phyloP scores from a whole-genome alignment of 306 rosid species.

The Cucumis melo region DNA sequence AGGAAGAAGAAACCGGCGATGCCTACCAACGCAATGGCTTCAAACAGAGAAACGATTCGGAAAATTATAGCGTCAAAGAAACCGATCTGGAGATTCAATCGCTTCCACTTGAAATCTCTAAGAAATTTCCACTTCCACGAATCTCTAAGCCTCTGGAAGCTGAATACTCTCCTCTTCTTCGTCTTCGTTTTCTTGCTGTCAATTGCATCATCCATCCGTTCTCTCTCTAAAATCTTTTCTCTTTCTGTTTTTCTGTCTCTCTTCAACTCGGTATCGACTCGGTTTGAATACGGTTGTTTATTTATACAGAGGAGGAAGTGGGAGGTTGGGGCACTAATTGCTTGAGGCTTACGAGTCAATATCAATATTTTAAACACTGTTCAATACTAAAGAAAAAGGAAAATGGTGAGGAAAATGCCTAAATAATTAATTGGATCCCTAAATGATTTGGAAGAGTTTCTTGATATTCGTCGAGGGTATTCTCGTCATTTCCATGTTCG shows the following conservation, averaged over 20 bases:
- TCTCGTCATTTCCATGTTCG: background rate
- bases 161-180: conserved; percentile 3
- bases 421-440: background rate
- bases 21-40: conserved; percentile 35
- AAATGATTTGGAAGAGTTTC: background rate
- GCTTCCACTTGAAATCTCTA: conserved; percentile 37
- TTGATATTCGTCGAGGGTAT: background rate
- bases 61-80: conserved; percentile 38
- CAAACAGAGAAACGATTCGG: conserved; percentile 37
- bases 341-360: background rate
- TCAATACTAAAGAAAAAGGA: background rate
- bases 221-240: background rate
- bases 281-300: background rate
- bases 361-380: background rate
- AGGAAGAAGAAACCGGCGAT: conserved; percentile 39
- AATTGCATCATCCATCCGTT: conserved; percentile 2
- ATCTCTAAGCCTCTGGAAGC: background rate
- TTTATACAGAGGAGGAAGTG: background rate
- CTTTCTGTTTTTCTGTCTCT: background rate
- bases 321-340: background rate
- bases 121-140: conserved; percentile 32
- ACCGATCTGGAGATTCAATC: conserved; percentile 26
- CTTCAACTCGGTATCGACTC: background rate
- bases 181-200: conserved; percentile 20
- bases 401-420: background rate